Conservation (phyloP, 768 basidiomycete species). For the Exidia glandulosa region DNA sequence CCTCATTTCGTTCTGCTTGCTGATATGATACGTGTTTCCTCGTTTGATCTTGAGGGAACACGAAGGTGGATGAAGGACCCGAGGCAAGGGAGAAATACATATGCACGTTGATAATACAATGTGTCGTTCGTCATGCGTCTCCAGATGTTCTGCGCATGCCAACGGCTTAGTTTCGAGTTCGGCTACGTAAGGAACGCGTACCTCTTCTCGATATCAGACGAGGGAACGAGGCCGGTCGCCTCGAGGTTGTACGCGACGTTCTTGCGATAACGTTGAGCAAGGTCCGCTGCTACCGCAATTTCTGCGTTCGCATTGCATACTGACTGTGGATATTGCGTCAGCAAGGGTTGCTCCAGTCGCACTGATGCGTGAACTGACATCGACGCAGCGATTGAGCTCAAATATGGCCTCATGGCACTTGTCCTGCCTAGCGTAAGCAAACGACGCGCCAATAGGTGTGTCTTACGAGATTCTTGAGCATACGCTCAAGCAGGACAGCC, state of each 20-base stretch:
- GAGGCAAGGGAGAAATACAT: too few species aligned
- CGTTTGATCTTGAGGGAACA: too few species aligned
- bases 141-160: background rate
- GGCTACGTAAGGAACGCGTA: background rate
- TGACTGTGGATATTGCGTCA: constrained; percentile 45
- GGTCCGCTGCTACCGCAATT: constrained; percentile 70
- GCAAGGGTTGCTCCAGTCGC: background rate
- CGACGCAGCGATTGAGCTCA: constrained; percentile 80
- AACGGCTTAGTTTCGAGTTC: background rate
- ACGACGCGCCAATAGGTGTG: background rate
- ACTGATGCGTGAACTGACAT: constrained; percentile 35
- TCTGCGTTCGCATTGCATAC: constrained; percentile 67
- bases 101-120: too few species aligned
- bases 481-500: constrained; percentile 79
- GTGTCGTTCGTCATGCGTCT: background rate
- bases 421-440: constrained; percentile 38
- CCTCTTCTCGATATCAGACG: background rate
- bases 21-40: too few species aligned
- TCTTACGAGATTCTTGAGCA: constrained; percentile 78
- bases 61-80: too few species aligned
- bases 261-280: constrained; percentile 79
- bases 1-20: too few species aligned
- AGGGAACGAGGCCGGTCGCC: constrained; percentile 24
- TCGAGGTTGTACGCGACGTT: constrained; percentile 91
- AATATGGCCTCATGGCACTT: constrained; percentile 87